A percentile compares a stretch with the other conserved stretches of the same genome.
Evolutionary conservation across 495 filamentous ascomycete genomes (phyloP).

Genomic region (Hypoxylon lienhwacheense): DNA sequence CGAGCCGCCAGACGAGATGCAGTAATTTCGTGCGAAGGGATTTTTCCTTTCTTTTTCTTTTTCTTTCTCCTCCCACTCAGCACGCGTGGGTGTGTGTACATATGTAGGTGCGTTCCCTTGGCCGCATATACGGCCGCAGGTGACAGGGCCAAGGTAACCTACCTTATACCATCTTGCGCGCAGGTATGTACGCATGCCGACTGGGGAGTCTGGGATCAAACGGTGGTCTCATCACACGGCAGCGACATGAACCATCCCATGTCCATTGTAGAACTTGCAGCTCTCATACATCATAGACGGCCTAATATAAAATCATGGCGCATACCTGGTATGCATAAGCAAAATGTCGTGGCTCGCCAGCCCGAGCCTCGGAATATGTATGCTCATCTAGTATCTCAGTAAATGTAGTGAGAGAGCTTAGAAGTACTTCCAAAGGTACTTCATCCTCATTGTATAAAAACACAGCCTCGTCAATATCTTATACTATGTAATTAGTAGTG

Average conservation of each 20-base stretch:
- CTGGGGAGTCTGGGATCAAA: constrained; percentile 30
- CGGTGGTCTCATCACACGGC: constrained; percentile 32
- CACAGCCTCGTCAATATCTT: constrained; percentile 2
- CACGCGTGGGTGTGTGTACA: no score
- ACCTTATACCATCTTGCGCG: constrained; percentile 24
- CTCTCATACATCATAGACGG: constrained; percentile 31
- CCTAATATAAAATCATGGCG: constrained; percentile 24
- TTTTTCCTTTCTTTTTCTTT: constrained; percentile 1
- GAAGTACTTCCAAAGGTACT: no score
- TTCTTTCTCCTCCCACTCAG: no score
- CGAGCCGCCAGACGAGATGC: constrained; percentile 26
- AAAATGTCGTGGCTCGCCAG: constrained; percentile 33
- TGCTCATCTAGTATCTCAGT: no score
- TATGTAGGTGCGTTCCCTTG: constrained; percentile 33
- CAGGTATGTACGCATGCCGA: constrained; percentile 29
- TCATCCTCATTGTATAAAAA: no score
- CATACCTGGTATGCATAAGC: constrained; percentile 23
- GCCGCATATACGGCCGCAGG: constrained; percentile 35
- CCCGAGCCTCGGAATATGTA: constrained; percentile 34
- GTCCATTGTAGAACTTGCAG: constrained; percentile 27
- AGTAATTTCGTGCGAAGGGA: constrained; percentile 31
- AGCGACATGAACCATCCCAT: constrained; percentile 36
- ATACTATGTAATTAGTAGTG: constrained; percentile 6
- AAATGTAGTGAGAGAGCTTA: no score
- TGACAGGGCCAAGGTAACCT: constrained; percentile 21